Conservation (phyloP, 345 rosid species). For the Ceriops decandra region DNA sequence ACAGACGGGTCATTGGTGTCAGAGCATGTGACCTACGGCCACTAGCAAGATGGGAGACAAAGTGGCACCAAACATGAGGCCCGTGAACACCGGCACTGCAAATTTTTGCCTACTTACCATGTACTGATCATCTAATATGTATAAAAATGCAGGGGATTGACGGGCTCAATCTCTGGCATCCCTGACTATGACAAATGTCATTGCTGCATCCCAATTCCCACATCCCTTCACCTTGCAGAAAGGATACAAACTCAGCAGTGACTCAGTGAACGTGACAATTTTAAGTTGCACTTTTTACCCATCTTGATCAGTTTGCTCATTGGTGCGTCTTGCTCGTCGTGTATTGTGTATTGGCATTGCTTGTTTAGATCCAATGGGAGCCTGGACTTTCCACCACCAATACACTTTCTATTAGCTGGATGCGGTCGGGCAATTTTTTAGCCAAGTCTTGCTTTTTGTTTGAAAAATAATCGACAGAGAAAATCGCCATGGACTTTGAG, state of each 20-base stretch:
- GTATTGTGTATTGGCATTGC: neutral
- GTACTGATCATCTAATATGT: neutral
- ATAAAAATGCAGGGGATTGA: no score
- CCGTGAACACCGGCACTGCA: constrained; percentile 37
- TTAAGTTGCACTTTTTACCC: neutral
- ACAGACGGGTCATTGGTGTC: constrained; percentile 25
- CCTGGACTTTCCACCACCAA: neutral
- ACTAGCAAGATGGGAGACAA: constrained; percentile 33
- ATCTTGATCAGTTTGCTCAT: neutral
- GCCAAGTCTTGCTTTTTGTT: no score
- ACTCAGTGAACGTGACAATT: neutral
- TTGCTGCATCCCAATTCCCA: constrained; percentile 14
- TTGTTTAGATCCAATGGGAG: neutral
- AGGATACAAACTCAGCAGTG: neutral
- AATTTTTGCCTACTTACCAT: neutral
- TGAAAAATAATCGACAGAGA: no score
- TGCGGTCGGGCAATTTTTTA: no score
- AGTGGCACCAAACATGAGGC: constrained; percentile 32
- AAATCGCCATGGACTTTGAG: no score
- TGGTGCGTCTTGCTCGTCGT: neutral
- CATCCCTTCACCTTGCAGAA: constrained; percentile 33
- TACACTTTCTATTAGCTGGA: no score
- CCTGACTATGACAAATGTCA: constrained; percentile 9
- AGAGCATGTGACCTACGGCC: constrained; percentile 48
- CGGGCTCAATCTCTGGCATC: no score